phyloP scores from a whole-genome alignment of 768 basidiomycete species.

The Auricularia sp. region DNA sequence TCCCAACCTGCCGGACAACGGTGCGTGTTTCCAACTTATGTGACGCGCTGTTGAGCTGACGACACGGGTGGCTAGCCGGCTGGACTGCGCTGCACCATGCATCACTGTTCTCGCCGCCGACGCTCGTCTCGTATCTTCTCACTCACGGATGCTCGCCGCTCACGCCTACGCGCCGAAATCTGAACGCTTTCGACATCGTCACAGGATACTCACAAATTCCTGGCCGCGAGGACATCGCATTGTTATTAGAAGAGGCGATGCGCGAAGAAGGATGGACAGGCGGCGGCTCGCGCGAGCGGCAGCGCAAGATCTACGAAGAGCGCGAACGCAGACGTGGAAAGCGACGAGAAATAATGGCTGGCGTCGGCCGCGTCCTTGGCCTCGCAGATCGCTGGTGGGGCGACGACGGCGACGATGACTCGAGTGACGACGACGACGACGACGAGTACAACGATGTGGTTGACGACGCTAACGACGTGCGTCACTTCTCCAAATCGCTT shows the following conservation, averaged over 20 bases:
- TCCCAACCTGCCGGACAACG: slow-evolving; percentile 47
- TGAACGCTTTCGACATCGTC: slow-evolving; percentile 85
- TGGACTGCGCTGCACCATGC: slow-evolving; percentile 96
- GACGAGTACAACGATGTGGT: slow-evolving; percentile 33
- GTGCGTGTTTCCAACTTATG: slow-evolving; percentile 28
- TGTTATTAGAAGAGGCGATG: slow-evolving; percentile 87
- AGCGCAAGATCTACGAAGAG: slow-evolving; percentile 46
- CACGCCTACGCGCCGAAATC: slow-evolving; percentile 59
- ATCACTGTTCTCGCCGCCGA: slow-evolving; percentile 78
- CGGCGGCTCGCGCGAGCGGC: slow-evolving; percentile 61
- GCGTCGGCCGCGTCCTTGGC: slow-evolving; percentile 46
- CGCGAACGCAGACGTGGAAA: slow-evolving; percentile 42
- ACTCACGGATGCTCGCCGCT: slow-evolving; percentile 85
- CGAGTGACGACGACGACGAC: slow-evolving; percentile 37
- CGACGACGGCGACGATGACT: slow-evolving; percentile 30
- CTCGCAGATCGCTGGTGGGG: slow-evolving; percentile 61
- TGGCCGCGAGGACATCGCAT: slow-evolving; percentile 73
- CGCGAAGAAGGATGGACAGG: slow-evolving; percentile 74
- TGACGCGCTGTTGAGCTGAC: neutral
- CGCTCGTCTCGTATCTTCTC: slow-evolving; percentile 83
- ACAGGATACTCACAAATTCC: slow-evolving; percentile 73
- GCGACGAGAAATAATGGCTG: slow-evolving; percentile 46
- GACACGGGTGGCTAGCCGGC: slow-evolving; percentile 44
- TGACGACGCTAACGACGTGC: slow-evolving; percentile 36
- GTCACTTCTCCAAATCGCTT: slow-evolving; percentile 9